Evolutionary conservation across 768 basidiomycete genomes (phyloP).

Genomic region (Podaxis mareebaensis): DNA sequence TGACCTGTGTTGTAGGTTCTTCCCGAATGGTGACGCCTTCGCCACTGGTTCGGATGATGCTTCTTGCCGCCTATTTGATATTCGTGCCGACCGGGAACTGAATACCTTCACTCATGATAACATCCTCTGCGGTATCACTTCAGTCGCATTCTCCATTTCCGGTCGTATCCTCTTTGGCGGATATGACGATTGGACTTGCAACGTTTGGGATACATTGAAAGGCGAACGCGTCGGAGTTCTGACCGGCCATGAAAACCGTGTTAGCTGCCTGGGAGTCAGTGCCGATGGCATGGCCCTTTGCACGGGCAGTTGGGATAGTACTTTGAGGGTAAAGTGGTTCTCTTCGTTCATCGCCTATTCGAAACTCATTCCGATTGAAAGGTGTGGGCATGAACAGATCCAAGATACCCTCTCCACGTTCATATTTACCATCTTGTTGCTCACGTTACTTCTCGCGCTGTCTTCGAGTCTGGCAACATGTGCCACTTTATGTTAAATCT

Average conservation of each 20-base stretch:
- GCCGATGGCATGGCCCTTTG: constrained; percentile 98
- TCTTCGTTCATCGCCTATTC: constrained; percentile 7
- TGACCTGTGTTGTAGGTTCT: constrained; percentile 67
- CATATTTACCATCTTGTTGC: constrained; percentile 3
- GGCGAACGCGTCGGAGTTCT: constrained; percentile 97
- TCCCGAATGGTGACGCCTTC: constrained; percentile 99
- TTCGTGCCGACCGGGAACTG: constrained; percentile 95
- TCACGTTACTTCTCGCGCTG: constrained; percentile 18
- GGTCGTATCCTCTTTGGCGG: constrained; percentile 97
- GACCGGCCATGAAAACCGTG: constrained; percentile 97
- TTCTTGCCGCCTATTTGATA: constrained; percentile 96
- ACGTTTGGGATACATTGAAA: constrained; percentile 99
- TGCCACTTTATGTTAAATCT: constrained; percentile 48
- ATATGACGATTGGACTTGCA: constrained; percentile 99
- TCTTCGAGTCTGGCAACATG: constrained; percentile 28
- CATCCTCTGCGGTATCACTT: constrained; percentile 98
- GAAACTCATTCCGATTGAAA: constrained; percentile 28
- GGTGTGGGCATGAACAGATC: constrained; percentile 78
- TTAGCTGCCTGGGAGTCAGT: constrained; percentile 94
- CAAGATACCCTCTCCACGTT: background rate
- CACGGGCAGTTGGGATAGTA: constrained; percentile 98
- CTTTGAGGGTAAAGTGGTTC: constrained; percentile 73
- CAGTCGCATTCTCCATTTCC: constrained; percentile 97
- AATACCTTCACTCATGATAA: constrained; percentile 99
- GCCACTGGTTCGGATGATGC: constrained; percentile 99